phyloP scores from a whole-genome alignment of 1,284 basidiomycete species.

The Pseudozyma pruni region DNA sequence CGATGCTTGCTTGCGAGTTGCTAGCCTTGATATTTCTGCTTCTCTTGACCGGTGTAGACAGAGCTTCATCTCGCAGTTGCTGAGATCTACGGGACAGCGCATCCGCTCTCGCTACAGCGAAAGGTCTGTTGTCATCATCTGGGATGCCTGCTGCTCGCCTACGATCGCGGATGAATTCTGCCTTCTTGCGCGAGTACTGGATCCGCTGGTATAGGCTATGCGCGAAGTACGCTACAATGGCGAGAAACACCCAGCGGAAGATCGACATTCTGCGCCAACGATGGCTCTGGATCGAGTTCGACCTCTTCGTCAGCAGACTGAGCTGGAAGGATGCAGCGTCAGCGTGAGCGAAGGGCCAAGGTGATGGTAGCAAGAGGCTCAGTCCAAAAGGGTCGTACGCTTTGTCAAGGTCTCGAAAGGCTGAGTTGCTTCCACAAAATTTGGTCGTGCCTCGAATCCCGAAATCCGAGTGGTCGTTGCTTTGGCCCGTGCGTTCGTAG shows the following conservation, averaged over 20 bases:
- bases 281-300: no score
- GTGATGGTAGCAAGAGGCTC: not conserved
- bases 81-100: conserved; percentile 33
- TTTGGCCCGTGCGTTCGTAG: not conserved
- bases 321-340: no score
- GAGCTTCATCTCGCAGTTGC: conserved; percentile 13
- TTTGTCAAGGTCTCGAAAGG: not conserved
- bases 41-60: conserved; percentile 25
- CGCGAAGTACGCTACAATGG: conserved; percentile 18
- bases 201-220: conserved; percentile 23
- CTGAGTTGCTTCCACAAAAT: not conserved
- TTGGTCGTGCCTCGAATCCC: not conserved
- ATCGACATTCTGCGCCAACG: conserved; percentile 23
- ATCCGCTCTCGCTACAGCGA: conserved; percentile 44
- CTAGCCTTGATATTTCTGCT: conserved; percentile 1
- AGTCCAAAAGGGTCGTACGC: conserved; percentile 8
- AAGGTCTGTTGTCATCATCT: conserved; percentile 49
- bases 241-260: conserved; percentile 24
- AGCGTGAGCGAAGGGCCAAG: not conserved
- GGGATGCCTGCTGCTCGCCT: conserved; percentile 55
- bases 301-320: no score
- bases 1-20: conserved; percentile 14
- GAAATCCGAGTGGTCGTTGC: not conserved
- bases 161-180: conserved; percentile 41
- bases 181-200: conserved; percentile 34